A percentile compares a stretch with the other conserved stretches of the same genome.
These are phyloP conservation scores for Isabelozyma pseudorhagii DNA, from an alignment of 805 yeast species.

Conservation along the genomic window DNA sequence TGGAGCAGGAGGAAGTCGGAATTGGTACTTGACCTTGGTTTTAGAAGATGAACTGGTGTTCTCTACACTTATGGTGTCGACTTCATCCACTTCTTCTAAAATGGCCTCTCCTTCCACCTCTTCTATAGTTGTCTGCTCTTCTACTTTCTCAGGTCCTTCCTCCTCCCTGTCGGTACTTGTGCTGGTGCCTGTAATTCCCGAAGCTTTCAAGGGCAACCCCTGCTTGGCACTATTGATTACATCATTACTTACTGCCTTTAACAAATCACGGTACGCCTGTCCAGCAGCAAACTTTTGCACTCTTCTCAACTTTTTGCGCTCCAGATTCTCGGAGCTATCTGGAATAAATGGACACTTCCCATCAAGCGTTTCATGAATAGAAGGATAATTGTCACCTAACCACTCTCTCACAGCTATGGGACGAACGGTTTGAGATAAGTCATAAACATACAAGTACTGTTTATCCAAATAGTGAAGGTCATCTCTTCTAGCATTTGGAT, in stretches of 20 bases:
- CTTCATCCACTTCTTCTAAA: constrained; percentile 21
- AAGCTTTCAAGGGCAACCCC: constrained; percentile 9
- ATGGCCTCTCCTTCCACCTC: constrained; percentile 9
- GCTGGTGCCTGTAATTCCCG: constrained; percentile 19
- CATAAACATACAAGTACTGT: constrained; percentile 72
- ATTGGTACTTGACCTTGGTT: constrained; percentile 10
- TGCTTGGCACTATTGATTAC: constrained; percentile 25
- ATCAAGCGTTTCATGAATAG: constrained; percentile 54
- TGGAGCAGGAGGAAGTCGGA: constrained; percentile 28
- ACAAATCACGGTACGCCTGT: constrained; percentile 37
- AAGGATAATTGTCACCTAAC: constrained; percentile 53
- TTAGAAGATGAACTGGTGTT: constrained; percentile 6
- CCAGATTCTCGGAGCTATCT: constrained; percentile 46
- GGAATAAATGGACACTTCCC: constrained; percentile 85
- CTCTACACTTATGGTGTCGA: constrained; percentile 16
- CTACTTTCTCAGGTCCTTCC: constrained; percentile 6
- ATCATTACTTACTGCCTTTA: constrained; percentile 32
- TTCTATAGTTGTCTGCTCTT: constrained; percentile 8
- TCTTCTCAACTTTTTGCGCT: constrained; percentile 38
- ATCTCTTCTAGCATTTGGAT: constrained; percentile 79
- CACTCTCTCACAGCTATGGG: constrained; percentile 86
- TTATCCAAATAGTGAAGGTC: constrained; percentile 80
- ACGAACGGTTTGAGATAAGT: constrained; percentile 69
- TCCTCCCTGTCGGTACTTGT: constrained; percentile 23
- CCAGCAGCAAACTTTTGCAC: constrained; percentile 39